Evolutionary conservation across 2,329 filamentous ascomycete genomes (phyloP).

Genomic region (Trichoderma sp.): DNA sequence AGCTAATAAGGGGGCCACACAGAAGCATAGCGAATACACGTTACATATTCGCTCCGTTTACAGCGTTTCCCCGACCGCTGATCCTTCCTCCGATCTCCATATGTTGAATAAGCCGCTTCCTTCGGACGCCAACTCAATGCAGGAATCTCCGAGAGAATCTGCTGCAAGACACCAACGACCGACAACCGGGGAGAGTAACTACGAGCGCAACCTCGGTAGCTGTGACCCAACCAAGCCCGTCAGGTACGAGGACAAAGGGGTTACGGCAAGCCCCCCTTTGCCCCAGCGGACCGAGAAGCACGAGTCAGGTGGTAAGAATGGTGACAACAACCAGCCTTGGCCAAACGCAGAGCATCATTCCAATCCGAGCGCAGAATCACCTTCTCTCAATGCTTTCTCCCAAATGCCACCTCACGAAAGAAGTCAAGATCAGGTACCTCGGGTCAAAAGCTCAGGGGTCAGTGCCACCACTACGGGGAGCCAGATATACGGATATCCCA

Average conservation of each 20-base stretch:
- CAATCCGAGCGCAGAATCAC: background rate
- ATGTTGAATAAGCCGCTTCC: background rate
- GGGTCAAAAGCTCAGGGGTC: background rate
- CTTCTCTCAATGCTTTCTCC: background rate
- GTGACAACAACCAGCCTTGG: background rate
- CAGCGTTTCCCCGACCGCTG: background rate
- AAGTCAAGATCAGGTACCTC: background rate
- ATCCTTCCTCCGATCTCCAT: background rate
- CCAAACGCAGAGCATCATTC: background rate
- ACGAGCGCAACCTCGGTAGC: background rate
- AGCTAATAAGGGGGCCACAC: background rate
- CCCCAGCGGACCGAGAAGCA: background rate
- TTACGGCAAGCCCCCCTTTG: slow-evolving; percentile 21
- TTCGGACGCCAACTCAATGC: background rate
- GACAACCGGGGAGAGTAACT: background rate
- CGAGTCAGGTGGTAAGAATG: background rate
- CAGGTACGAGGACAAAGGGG: slow-evolving; percentile 25
- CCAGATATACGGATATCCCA: background rate
- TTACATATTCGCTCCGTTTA: background rate
- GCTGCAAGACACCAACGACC: background rate
- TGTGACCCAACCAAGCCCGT: background rate
- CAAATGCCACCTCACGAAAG: background rate
- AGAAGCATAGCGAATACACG: background rate
- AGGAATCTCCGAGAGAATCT: background rate
- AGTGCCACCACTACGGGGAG: background rate